phyloP scores from a whole-genome alignment of 331 rosid genomes.

The Saraca asoca region DNA sequence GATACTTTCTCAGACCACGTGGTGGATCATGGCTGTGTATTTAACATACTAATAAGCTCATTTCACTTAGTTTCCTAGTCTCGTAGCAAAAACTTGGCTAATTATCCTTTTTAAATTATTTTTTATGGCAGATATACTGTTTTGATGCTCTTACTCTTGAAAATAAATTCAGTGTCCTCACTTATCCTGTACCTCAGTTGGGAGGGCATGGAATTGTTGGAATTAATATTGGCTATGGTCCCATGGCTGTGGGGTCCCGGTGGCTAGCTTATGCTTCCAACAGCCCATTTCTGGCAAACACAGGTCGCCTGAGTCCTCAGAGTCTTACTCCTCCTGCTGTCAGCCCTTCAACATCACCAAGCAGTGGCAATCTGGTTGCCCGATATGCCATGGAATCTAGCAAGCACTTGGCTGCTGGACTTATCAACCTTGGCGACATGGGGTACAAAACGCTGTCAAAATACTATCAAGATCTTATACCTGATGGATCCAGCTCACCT shows the following conservation, averaged over 20 bases:
- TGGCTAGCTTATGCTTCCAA: constrained; percentile 90
- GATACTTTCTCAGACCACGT: constrained; percentile 10
- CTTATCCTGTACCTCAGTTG: constrained; percentile 93
- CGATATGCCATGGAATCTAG: constrained; percentile 96
- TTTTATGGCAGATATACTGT: constrained; percentile 79
- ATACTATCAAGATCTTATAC: constrained; percentile 77
- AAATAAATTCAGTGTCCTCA: constrained; percentile 88
- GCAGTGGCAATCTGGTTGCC: constrained; percentile 78
- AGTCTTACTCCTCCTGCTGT: constrained; percentile 79
- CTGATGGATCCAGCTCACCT: constrained; percentile 85
- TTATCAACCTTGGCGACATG: constrained; percentile 80
- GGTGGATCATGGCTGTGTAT: neutral
- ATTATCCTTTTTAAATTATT: neutral
- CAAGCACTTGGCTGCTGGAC: constrained; percentile 83
- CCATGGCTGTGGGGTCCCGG: constrained; percentile 87
- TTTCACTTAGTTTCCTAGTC: constrained; percentile 60
- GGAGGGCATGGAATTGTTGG: constrained; percentile 65
- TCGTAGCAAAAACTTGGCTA: neutral
- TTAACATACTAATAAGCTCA: neutral
- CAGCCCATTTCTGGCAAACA: constrained; percentile 61
- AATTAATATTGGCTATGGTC: constrained; percentile 93
- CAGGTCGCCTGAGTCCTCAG: constrained; percentile 77
- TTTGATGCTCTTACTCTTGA: constrained; percentile 94
- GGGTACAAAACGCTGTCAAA: constrained; percentile 83
- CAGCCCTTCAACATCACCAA: constrained; percentile 91